Evolutionary conservation across 2,329 filamentous ascomycete species (phyloP).

Genomic region (Colletotrichum sansevieriae): DNA sequence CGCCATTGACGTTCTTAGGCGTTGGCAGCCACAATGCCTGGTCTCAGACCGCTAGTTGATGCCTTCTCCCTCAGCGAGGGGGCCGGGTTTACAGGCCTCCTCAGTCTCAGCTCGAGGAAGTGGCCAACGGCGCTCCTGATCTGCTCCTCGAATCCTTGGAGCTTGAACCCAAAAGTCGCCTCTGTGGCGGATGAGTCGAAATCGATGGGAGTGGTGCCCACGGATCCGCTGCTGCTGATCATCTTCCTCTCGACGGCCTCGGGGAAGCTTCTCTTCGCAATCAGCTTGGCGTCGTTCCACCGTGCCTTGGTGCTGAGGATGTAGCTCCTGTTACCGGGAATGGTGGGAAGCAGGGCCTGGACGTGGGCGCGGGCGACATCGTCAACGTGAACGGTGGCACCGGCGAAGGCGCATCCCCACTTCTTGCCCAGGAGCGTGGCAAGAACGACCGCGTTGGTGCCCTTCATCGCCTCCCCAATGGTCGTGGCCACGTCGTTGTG

Average conservation of each 20-base stretch:
- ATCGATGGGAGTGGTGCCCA: slow-evolving; percentile 23
- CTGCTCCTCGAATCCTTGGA: slow-evolving; percentile 51
- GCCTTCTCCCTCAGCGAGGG: slow-evolving; percentile 1
- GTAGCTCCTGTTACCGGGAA: slow-evolving; percentile 51
- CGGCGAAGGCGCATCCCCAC: slow-evolving; percentile 44
- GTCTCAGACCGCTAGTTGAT: slow-evolving; percentile 6
- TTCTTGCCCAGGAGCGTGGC: slow-evolving; percentile 50
- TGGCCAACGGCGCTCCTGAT: slow-evolving; percentile 51
- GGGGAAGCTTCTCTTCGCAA: slow-evolving; percentile 50
- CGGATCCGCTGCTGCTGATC: slow-evolving; percentile 29
- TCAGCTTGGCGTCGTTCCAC: slow-evolving; percentile 56
- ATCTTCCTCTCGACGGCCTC: slow-evolving; percentile 36
- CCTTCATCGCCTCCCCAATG: slow-evolving; percentile 47
- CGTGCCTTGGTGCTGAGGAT: slow-evolving; percentile 43
- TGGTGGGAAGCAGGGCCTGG: slow-evolving; percentile 49
- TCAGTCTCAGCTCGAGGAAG: slow-evolving; percentile 49
- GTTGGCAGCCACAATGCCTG: slow-evolving; percentile 17
- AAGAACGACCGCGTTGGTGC: slow-evolving; percentile 52
- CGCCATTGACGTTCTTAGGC: slow-evolving; percentile 2
- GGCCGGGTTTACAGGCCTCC: background rate
- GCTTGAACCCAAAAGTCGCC: slow-evolving; percentile 50
- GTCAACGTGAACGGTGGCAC: slow-evolving; percentile 53
- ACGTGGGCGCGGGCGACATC: slow-evolving; percentile 56
- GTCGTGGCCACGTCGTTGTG: slow-evolving; percentile 51
- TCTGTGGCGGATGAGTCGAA: slow-evolving; percentile 49